These are phyloP conservation scores for Psilocybe cubensis DNA, from an alignment of 768 basidiomycete genomes.

Conservation along the genomic window DNA sequence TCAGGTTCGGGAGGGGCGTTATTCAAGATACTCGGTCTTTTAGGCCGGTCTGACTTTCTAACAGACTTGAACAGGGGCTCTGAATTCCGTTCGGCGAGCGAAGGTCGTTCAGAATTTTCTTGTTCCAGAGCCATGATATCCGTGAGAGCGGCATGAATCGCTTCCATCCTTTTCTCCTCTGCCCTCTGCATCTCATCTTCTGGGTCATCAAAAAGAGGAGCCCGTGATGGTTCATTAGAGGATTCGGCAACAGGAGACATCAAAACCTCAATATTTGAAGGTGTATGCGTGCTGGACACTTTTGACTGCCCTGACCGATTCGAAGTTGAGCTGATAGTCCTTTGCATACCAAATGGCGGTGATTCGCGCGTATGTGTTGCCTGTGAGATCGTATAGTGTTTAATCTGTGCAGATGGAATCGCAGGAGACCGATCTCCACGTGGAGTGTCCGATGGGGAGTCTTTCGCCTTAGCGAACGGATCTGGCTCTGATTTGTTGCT, in stretches of 20 bases:
- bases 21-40: conserved; percentile 18
- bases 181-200: conserved; percentile 71
- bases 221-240: conserved; percentile 55
- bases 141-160: conserved; percentile 93
- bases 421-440: conserved; percentile 15
- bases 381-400: conserved; percentile 19
- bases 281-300: conserved; percentile 24
- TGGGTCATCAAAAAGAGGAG: conserved; percentile 82
- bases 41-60: conserved; percentile 17
- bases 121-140: conserved; percentile 92
- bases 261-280: conserved; percentile 77
- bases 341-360: conserved; percentile 39
- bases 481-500: conserved; percentile 22
- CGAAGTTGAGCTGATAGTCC: conserved; percentile 44
- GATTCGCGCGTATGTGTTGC: conserved; percentile 36
- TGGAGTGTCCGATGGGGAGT: conserved; percentile 10
- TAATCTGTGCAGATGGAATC: conserved; percentile 16
- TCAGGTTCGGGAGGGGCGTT: conserved; percentile 11
- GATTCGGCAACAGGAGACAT: conserved; percentile 71
- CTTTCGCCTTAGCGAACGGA: conserved; percentile 23
- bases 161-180: conserved; percentile 89
- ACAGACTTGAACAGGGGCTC: conserved; percentile 30
- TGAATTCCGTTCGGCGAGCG: conserved; percentile 20
- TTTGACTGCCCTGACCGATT: conserved; percentile 35
- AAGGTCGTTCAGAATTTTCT: conserved; percentile 25